Evolutionary conservation across 495 filamentous ascomycete genomes (phyloP).

Genomic region (Viridothelium virens): DNA sequence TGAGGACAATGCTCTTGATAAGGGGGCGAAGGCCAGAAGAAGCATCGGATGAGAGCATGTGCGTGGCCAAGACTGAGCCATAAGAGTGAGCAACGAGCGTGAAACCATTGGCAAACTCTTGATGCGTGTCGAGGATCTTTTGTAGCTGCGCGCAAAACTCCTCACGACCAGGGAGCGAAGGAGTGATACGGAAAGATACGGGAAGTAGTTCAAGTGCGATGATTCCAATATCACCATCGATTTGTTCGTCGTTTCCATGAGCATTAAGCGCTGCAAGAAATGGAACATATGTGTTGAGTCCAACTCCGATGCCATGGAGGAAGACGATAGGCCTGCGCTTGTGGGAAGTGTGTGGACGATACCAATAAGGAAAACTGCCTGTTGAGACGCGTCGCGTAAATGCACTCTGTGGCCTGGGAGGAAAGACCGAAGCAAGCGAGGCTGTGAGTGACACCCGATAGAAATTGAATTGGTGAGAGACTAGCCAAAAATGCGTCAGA

Average conservation of each 20-base stretch:
- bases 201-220: slow-evolving; percentile 29
- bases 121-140: slow-evolving; percentile 24
- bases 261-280: slow-evolving; percentile 21
- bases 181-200: slow-evolving; percentile 28
- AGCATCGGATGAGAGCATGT: slow-evolving; percentile 21
- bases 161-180: slow-evolving; percentile 19
- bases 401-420: slow-evolving; percentile 24
- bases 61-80: slow-evolving; percentile 26
- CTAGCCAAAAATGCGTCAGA: slow-evolving; percentile 17
- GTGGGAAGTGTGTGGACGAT: slow-evolving; percentile 26
- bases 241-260: slow-evolving; percentile 11
- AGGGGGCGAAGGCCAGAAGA: slow-evolving; percentile 15
- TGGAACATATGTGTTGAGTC: slow-evolving; percentile 23
- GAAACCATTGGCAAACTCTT: slow-evolving; percentile 21
- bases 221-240: slow-evolving; percentile 28
- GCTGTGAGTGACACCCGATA: slow-evolving; percentile 12
- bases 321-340: slow-evolving; percentile 25
- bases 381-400: slow-evolving; percentile 17
- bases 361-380: slow-evolving; percentile 27
- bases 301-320: slow-evolving; percentile 31
- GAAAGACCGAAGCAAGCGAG: slow-evolving; percentile 19
- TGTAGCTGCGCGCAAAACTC: slow-evolving; percentile 22
- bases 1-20: slow-evolving; percentile 23
- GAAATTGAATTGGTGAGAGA: slow-evolving; percentile 22
- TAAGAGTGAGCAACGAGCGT: slow-evolving; percentile 29